phyloP scores from a whole-genome alignment of 2,329 filamentous ascomycete species.

The Diaporthe eres region DNA sequence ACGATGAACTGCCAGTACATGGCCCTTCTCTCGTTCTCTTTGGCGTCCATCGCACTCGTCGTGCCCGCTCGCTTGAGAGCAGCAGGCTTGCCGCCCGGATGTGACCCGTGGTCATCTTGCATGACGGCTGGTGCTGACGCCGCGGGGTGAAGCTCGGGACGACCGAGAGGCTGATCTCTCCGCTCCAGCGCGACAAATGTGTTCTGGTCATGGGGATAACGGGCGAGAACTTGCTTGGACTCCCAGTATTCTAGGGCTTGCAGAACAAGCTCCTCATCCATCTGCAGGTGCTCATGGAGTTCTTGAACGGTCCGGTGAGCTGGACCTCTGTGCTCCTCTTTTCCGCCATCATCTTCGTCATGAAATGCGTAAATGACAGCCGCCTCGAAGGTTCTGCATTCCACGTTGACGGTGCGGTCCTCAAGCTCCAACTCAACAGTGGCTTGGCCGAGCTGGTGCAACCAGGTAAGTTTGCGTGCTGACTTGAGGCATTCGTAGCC shows the following conservation, averaged over 20 bases:
- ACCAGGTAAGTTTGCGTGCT: constrained; percentile 89
- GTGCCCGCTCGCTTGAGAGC: constrained; percentile 44
- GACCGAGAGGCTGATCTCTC: constrained; percentile 29
- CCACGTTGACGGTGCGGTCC: constrained; percentile 80
- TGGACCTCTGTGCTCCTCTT: constrained; percentile 47
- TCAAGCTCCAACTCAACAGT: constrained; percentile 85
- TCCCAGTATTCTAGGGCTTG: constrained; percentile 80
- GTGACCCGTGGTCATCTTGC: constrained; percentile 40
- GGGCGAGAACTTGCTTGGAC: constrained; percentile 75
- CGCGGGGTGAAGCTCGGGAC: constrained; percentile 40
- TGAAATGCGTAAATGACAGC: constrained; percentile 90
- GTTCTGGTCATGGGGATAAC: constrained; percentile 59
- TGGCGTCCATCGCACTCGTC: constrained; percentile 68
- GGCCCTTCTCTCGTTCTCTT: constrained; percentile 70
- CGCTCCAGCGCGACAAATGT: constrained; percentile 78
- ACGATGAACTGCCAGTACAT: constrained; percentile 94
- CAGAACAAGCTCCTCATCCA: constrained; percentile 80
- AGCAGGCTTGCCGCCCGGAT: constrained; percentile 42
- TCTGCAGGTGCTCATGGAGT: constrained; percentile 70
- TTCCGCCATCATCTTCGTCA: constrained; percentile 48
- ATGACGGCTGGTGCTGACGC: constrained; percentile 42
- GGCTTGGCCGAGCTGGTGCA: constrained; percentile 84
- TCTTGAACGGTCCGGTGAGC: constrained; percentile 64
- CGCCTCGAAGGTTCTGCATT: constrained; percentile 87
- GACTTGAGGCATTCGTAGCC: constrained; percentile 87